A percentile compares a stretch with the other conserved stretches of the same genome.
Conservation (phyloP, 176 grass and related monocot species). For the Saccharum officinarum region DNA sequence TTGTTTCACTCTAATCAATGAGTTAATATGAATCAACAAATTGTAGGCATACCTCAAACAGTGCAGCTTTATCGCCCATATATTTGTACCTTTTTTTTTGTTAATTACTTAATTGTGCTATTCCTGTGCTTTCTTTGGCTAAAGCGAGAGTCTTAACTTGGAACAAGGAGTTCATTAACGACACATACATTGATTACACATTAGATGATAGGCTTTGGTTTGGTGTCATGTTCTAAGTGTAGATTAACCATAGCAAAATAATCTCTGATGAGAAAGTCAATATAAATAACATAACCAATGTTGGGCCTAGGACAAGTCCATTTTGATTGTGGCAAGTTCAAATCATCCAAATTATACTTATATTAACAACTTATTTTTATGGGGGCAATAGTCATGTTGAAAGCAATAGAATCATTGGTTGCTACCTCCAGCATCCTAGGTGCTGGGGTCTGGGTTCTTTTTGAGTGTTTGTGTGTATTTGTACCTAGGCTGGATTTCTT, state of each 20-base stretch:
- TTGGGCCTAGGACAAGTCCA: neutral
- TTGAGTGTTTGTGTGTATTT: neutral
- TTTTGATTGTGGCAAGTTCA: neutral
- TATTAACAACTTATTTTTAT: neutral
- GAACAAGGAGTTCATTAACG: neutral
- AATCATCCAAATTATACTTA: neutral
- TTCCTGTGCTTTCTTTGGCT: neutral
- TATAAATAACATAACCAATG: neutral
- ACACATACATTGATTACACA: neutral
- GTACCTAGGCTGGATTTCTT: neutral
- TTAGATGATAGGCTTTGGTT: neutral
- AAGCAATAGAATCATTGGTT: neutral
- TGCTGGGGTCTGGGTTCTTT: neutral
- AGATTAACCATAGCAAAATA: neutral
- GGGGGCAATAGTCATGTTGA: neutral
- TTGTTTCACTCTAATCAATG: neutral
- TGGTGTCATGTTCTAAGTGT: neutral
- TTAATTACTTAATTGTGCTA: neutral
- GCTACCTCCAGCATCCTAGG: neutral
- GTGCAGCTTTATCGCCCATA: neutral
- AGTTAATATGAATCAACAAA: slow-evolving; percentile 19
- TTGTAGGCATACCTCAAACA: neutral
- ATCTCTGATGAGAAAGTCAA: neutral
- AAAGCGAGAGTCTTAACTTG: neutral
- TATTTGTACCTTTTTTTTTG: neutral